Conservation (phyloP, 1,139 yeast species). For the Zygosaccharomyces sapae region DNA sequence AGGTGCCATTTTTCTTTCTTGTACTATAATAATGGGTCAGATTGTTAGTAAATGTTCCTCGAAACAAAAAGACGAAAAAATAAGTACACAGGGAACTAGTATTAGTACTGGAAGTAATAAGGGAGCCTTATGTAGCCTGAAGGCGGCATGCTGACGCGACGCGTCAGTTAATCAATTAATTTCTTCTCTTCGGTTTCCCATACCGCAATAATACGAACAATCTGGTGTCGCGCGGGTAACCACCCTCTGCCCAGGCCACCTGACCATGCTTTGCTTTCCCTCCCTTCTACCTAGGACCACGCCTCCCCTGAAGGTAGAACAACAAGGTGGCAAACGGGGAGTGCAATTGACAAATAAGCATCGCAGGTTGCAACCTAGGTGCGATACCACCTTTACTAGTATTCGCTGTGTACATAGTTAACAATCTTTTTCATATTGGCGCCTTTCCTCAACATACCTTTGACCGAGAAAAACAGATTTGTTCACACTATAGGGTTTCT, state of each 20-base stretch:
- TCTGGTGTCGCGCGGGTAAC: too few relatives aligned
- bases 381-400: not conserved
- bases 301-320: too few relatives aligned
- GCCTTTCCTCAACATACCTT: constrained; percentile 4
- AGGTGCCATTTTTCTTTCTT: constrained; percentile 37
- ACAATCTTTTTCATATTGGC: constrained; percentile 1
- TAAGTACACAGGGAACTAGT: not conserved
- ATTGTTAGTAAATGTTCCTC: constrained; percentile 8
- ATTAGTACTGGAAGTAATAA: not conserved
- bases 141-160: not conserved
- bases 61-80: not conserved
- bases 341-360: too few relatives aligned
- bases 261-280: too few relatives aligned
- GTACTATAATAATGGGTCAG: not conserved
- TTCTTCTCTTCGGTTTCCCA: too few relatives aligned
- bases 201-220: too few relatives aligned
- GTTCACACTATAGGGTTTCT: constrained; percentile 3
- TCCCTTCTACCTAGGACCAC: too few relatives aligned
- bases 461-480: constrained; percentile 5
- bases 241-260: too few relatives aligned
- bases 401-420: not conserved
- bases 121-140: not conserved
- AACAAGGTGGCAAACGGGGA: too few relatives aligned
- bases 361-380: too few relatives aligned
- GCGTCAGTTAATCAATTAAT: not conserved